phyloP scores from a whole-genome alignment of 805 yeast species.

The Komagataella ulmi region DNA sequence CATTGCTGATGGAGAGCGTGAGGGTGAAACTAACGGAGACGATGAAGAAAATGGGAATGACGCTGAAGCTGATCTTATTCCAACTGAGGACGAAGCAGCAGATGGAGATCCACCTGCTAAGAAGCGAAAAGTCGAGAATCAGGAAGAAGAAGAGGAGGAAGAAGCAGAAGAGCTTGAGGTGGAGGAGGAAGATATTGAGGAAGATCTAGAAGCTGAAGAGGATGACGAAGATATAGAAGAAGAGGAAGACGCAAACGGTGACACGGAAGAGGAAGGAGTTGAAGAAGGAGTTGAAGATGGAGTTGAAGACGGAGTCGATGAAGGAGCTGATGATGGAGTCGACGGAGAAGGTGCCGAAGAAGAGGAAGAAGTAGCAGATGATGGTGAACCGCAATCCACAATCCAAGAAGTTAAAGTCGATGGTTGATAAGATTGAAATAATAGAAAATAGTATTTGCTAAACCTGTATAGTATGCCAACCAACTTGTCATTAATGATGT shows the following conservation, averaged over 20 bases:
- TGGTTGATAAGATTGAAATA: background rate
- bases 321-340: constrained; percentile 5
- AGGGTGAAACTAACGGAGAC: constrained; percentile 25
- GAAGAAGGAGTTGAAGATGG: constrained; percentile 6
- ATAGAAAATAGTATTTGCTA: background rate
- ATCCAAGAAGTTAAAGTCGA: background rate
- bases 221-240: constrained; percentile 11
- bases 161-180: constrained; percentile 15
- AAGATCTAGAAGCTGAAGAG: constrained; percentile 15
- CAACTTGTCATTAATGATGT: background rate
- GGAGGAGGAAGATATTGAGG: constrained; percentile 14
- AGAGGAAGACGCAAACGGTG: constrained; percentile 13
- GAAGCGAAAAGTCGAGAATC: constrained; percentile 6
- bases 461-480: background rate
- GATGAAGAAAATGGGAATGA: constrained; percentile 21
- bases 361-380: constrained; percentile 2
- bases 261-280: constrained; percentile 9
- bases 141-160: constrained; percentile 11
- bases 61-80: constrained; percentile 18
- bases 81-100: constrained; percentile 15
- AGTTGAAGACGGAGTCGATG: constrained; percentile 2
- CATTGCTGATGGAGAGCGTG: constrained; percentile 26
- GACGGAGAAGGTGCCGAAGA: constrained; percentile 6
- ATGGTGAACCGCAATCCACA: background rate
- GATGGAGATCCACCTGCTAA: constrained; percentile 10